Evolutionary conservation across 78 protist species (phyloP).

Genomic region (Diacronema lutheri): DNA sequence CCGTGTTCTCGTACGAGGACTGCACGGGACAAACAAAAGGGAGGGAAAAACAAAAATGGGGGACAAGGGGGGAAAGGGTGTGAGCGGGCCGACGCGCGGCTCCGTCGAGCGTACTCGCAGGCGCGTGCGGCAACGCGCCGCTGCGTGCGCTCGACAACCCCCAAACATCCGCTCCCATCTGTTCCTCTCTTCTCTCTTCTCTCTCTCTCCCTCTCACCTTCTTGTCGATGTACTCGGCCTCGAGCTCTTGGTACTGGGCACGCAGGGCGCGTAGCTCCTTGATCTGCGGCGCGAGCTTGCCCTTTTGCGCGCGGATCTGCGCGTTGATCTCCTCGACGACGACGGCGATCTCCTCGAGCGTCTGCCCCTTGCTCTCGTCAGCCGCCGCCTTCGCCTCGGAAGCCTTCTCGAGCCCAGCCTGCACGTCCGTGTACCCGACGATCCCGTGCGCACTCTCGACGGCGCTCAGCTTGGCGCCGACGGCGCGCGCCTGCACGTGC

Average conservation of each 20-base stretch:
- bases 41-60: too few species aligned
- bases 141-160: too few species aligned
- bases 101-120: too few species aligned
- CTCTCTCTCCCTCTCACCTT: too few species aligned
- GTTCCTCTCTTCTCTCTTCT: too few species aligned
- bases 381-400: conserved; percentile 11
- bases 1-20: too few species aligned
- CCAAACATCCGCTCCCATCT: too few species aligned
- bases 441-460: conserved; percentile 22
- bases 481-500: neutral
- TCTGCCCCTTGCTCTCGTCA: conserved; percentile 8
- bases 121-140: too few species aligned
- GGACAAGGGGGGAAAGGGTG: too few species aligned
- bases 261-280: conserved; percentile 14
- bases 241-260: neutral
- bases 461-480: neutral
- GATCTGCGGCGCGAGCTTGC: conserved; percentile 28
- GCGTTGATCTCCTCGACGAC: neutral
- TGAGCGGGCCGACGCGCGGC: too few species aligned
- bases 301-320: conserved; percentile 6
- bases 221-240: conserved; percentile 39
- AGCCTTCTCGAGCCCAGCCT: conserved; percentile 22
- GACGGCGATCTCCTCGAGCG: conserved; percentile 33
- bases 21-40: too few species aligned
- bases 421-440: neutral